Evolutionary conservation across 176 grass and related monocot genomes (phyloP), one percentile per base, ranked within the genome.

Genomic region (Phoenix roebelenii): DNA sequence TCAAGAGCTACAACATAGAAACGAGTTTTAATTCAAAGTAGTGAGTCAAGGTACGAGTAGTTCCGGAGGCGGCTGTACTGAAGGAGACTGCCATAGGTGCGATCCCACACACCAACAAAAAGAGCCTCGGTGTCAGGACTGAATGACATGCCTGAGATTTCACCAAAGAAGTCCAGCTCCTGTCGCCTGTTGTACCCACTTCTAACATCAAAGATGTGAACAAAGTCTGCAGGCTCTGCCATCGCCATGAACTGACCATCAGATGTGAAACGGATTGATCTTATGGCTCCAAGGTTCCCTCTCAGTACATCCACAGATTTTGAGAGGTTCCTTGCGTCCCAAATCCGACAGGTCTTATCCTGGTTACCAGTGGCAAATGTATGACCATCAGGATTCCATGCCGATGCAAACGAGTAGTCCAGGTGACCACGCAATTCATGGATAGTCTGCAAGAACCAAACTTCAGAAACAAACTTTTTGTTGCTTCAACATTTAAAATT

Each of bases 281-380:
- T 65, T 52, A 98, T 93, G 28, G 94, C 94, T 15, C 94, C 94
- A 15, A 98, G 82, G 51, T 87, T 98, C 54, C 94, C 94, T 58
- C 79, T 87, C 67, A 98, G 74, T 18, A 83, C 78, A 55, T 82
- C 76, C 10, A 88, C 68, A 4, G 94, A 77, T 66, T 93, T 69
- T 0, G 94, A 89, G 25, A 98, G 73, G 54, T 98, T 98, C 50
- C 94, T 79, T 3, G 58, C 63, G 20, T 98, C 94, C 88, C 94
- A 98, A 51, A 98, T 64, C n/a, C 94, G 72, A 71, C 94, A 98
- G 56, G 94, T 98, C 70, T 89, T 98, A 52, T 98, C 94, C 78
- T 98, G 94, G 75, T 98, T 98, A 32, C 94, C 94, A 52, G 94
- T 98, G 16, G 94, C 87, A 74, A 98, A 98, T 49, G 83, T 89